phyloP scores from a whole-genome alignment of 352 stramenopile species.

The Plasmopara muralis region DNA sequence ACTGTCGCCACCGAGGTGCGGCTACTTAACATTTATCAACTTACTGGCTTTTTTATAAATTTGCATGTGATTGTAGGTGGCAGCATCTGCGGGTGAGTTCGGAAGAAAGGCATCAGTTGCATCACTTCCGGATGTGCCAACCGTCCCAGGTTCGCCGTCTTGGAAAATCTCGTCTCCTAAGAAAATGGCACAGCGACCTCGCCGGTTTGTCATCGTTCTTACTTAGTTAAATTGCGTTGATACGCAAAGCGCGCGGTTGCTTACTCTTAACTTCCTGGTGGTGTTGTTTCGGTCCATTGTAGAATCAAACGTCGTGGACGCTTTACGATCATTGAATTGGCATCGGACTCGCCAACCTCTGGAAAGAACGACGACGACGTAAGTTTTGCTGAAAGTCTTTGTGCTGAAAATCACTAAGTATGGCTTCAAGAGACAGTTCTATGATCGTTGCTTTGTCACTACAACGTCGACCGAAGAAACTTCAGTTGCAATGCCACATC shows the following conservation, averaged over 20 bases:
- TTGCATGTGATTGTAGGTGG: conserved; percentile 12
- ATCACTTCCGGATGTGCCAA: conserved; percentile 4
- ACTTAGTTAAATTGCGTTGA: conserved; percentile 14
- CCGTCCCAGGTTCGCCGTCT: conserved; percentile 17
- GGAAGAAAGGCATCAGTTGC: conserved; percentile 9
- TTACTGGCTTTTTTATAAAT: conserved; percentile 7
- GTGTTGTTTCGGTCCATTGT: conserved; percentile 8
- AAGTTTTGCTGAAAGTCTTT: conserved; percentile 1
- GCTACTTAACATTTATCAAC: not conserved
- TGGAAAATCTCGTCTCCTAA: conserved; percentile 33
- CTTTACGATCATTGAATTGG: conserved; percentile 83
- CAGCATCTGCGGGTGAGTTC: conserved; percentile 9
- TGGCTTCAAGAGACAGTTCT: conserved; percentile 16
- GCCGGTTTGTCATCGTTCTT: conserved; percentile 20
- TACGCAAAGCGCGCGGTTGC: not conserved
- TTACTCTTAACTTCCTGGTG: conserved; percentile 8
- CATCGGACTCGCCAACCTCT: conserved; percentile 50
- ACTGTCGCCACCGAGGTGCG: conserved; percentile 11
- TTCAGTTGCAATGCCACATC: conserved; percentile 24
- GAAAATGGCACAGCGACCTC: conserved; percentile 24
- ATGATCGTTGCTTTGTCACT: conserved; percentile 42
- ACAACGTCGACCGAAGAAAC: conserved; percentile 42
- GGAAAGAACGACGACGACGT: conserved; percentile 52
- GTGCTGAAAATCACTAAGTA: not conserved
- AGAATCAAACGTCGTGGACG: conserved; percentile 70